Evolutionary conservation across 2,329 filamentous ascomycete genomes (phyloP).

Genomic region (Aureobasidium lini): DNA sequence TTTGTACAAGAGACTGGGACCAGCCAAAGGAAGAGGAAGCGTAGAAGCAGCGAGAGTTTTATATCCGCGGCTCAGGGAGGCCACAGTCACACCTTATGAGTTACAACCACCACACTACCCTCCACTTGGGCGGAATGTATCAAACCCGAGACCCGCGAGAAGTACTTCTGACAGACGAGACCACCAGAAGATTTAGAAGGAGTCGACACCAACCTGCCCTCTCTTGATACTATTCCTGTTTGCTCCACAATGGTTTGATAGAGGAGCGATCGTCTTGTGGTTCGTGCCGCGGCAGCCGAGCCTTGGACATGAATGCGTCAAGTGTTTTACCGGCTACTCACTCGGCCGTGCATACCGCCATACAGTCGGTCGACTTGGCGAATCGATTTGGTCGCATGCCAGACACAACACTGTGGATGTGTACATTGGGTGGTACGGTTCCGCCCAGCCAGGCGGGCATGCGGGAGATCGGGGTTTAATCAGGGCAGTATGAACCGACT

Average conservation of each 20-base stretch:
- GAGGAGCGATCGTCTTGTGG: conserved; percentile 1
- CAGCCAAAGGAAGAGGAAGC: background rate
- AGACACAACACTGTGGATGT: background rate
- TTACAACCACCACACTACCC: background rate
- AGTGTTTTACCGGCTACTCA: background rate
- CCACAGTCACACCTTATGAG: background rate
- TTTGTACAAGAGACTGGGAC: too few species aligned
- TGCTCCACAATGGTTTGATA: background rate
- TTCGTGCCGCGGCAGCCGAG: conserved; percentile 6
- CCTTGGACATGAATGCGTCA: background rate
- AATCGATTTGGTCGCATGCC: background rate
- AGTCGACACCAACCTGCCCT: background rate
- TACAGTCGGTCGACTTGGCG: background rate
- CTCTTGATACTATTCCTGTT: conserved; percentile 1
- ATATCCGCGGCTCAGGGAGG: background rate
- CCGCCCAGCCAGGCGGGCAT: background rate
- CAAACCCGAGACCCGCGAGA: background rate
- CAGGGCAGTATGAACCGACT: background rate
- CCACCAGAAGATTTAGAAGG: background rate
- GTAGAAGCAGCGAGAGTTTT: background rate
- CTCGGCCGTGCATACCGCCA: background rate
- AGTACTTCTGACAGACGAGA: background rate
- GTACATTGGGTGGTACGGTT: background rate
- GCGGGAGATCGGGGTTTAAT: background rate
- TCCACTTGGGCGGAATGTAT: background rate